phyloP scores from a whole-genome alignment of 2,329 filamentous ascomycete species.

The Colletotrichum lentis region DNA sequence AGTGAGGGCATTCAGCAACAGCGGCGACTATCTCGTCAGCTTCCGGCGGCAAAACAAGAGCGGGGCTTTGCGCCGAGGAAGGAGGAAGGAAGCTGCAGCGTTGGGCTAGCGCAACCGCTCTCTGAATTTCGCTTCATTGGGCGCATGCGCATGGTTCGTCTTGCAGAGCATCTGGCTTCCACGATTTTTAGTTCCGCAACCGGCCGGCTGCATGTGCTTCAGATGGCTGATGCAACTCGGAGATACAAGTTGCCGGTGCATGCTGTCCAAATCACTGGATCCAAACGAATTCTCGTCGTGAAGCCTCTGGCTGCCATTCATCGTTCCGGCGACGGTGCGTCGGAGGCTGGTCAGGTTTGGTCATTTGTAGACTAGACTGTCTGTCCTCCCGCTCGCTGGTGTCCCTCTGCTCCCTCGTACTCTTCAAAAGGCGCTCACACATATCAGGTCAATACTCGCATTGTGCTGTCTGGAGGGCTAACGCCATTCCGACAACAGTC shows the following conservation, averaged over 20 bases:
- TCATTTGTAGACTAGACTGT: too few species aligned
- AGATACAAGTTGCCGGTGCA: constrained; percentile 29
- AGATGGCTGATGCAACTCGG: constrained; percentile 19
- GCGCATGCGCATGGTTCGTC: neutral
- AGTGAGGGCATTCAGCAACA: constrained; percentile 10
- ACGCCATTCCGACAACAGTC: neutral
- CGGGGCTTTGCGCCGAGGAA: constrained; percentile 10
- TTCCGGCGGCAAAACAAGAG: constrained; percentile 14
- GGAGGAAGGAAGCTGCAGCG: constrained; percentile 21
- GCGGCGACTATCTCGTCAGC: constrained; percentile 4
- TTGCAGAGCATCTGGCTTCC: neutral
- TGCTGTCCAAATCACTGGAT: constrained; percentile 31
- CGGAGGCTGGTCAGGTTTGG: neutral
- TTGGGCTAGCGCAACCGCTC: neutral
- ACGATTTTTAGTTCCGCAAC: neutral
- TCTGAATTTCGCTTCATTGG: constrained; percentile 5
- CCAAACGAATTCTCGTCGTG: neutral
- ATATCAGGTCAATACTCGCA: neutral
- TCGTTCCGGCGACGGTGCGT: neutral
- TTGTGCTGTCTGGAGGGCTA: too few species aligned
- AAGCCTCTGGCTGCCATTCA: neutral
- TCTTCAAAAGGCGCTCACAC: too few species aligned
- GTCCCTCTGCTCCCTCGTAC: too few species aligned
- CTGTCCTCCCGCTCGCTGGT: neutral
- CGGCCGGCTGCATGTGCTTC: constrained; percentile 26